Evolutionary conservation across 129 eudicot genomes (phyloP), one percentile per base, ranked within the genome.

Genomic region (Erigeron canadensis): DNA sequence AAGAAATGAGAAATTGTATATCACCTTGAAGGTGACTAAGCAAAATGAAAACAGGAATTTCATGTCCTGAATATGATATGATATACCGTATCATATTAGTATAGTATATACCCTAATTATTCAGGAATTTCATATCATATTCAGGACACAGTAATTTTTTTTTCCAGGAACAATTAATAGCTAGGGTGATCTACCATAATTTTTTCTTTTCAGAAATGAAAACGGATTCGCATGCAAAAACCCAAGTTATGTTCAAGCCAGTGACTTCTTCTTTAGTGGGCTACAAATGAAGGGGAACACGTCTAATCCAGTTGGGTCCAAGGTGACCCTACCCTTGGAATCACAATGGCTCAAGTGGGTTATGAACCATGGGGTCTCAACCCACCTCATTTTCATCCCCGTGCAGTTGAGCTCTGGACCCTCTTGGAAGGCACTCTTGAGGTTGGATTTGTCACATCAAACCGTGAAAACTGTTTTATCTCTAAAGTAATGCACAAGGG

Each of bases 401-500:
- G 83, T 42, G 83, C 83, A 17, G 66, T 79, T 6, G 87, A 83
- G 37, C 55, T 76, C 58, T 67, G 80, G 67, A 68, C 70, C 2
- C 82, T 83, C 10, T 60, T 83, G 21, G 74, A 80, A 72, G 87
- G 87, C n/a, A 61, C 54, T 12, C 54, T 83, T 11, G 73, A 83
- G 58, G 84, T 68, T 0, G 84, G 87, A 7, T 83, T 83, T 42
- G 71, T 83, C 18, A 79, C 87, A 21, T 83, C 87, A 12, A 83
- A 83, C 75, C 87, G 84, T 19, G 84, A 71, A 47, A 83, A 80
- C 75, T 59, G 73, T 10, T 78, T 67, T 18, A 72, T 79, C 8
- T n/a, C 80, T 1, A 83, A 73, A 64, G 73, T 62, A 0, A 40
- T 83, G 16, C 39, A 73, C 5, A 60, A 72, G 53, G 87, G 87